These are phyloP conservation scores for Colletotrichum aenigma DNA, from an alignment of 2,329 filamentous ascomycete species.

Conservation along the genomic window DNA sequence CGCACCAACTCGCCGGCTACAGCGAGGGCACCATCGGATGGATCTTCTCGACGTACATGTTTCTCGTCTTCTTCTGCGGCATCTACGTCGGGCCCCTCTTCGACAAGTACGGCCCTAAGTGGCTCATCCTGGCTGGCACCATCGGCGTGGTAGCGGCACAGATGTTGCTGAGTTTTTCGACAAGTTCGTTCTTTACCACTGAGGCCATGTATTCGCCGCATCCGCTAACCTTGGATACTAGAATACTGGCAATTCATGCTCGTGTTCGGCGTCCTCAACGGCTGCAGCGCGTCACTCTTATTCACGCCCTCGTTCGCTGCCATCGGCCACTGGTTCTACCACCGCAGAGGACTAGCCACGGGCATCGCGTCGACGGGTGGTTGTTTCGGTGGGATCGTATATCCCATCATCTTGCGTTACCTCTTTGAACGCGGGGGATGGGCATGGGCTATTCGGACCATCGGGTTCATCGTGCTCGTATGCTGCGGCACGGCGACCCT, in stretches of 20 bases:
- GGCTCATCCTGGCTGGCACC: conserved; percentile 73
- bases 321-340: conserved; percentile 82
- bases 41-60: conserved; percentile 86
- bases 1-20: conserved; percentile 72
- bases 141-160: conserved; percentile 65
- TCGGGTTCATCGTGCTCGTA: conserved; percentile 53
- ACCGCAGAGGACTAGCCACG: conserved; percentile 77
- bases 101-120: conserved; percentile 79
- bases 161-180: conserved; percentile 74
- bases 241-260: conserved; percentile 87
- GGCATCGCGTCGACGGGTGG: conserved; percentile 81
- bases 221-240: conserved; percentile 23
- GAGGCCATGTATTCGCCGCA: no score
- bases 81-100: conserved; percentile 88
- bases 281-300: conserved; percentile 75
- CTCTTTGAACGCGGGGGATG: conserved; percentile 56
- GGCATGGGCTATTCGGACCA: conserved; percentile 55
- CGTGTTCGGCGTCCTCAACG: conserved; percentile 75
- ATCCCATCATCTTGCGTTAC: conserved; percentile 57
- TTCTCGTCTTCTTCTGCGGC: conserved; percentile 84
- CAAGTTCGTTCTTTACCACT: no score
- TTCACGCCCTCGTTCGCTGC: conserved; percentile 83
- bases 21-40: conserved; percentile 76
- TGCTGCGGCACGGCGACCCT: conserved; percentile 49
- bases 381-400: conserved; percentile 71